A percentile compares a stretch with the other conserved stretches of the same genome.
Evolutionary conservation across 2,329 filamentous ascomycete genomes (phyloP).

Genomic region (Madurella mycetomatis): DNA sequence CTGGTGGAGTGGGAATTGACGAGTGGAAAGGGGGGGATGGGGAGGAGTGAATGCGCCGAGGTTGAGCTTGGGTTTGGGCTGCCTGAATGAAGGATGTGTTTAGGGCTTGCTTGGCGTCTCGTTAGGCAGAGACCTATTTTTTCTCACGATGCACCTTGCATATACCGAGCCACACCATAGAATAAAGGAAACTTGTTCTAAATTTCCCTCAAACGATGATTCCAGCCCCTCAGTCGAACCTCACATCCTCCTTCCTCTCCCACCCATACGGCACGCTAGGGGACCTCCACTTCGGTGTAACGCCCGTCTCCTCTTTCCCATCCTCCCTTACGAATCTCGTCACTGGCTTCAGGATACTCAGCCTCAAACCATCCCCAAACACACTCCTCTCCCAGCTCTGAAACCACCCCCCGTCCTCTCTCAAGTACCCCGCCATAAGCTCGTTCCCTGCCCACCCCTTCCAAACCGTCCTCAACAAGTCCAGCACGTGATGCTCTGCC

Average conservation of each 20-base stretch:
- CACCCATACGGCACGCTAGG: conserved; percentile 25
- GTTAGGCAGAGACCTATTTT: no score
- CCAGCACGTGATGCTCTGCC: conserved; percentile 26
- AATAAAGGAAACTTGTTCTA: no score
- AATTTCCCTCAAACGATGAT: no score
- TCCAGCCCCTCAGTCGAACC: no score
- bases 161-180: no score
- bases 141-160: no score
- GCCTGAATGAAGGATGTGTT: background rate
- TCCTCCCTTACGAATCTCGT: conserved; percentile 15
- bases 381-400: conserved; percentile 25
- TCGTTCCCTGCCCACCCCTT: conserved; percentile 25
- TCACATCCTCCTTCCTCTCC: background rate
- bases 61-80: conserved; percentile 7
- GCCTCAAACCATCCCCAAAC: conserved; percentile 20
- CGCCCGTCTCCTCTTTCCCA: conserved; percentile 16
- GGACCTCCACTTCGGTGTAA: conserved; percentile 21
- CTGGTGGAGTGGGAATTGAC: conserved; percentile 44
- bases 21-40: conserved; percentile 44
- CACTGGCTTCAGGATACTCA: conserved; percentile 27
- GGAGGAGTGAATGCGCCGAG: conserved; percentile 34
- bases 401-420: conserved; percentile 25
- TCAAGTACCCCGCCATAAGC: conserved; percentile 20
- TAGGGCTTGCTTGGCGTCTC: no score
- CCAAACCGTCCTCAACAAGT: conserved; percentile 25